A percentile compares a stretch with the other conserved stretches of the same genome.
Conservation (phyloP, 73 alveolate genomes). For the Vitrella brassicaformis region DNA sequence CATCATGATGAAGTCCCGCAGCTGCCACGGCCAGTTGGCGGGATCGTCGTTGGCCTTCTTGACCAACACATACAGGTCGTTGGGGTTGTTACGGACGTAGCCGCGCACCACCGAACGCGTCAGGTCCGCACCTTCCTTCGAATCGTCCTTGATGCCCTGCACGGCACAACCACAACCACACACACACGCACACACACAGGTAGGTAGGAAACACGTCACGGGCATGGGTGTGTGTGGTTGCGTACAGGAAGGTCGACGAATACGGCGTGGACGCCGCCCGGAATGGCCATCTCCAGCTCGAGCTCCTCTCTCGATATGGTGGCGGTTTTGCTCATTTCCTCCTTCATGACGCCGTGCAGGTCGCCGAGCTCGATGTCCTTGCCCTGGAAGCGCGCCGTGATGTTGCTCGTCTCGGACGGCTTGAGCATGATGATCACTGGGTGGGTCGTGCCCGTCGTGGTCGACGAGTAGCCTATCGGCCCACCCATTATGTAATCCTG, state of each 20-base stretch:
- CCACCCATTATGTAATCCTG: not conserved
- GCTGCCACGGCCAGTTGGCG: not conserved
- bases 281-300: not conserved
- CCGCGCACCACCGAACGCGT: not conserved
- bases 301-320: not conserved
- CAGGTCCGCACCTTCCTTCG: not conserved
- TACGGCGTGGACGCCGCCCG: not conserved
- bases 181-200: too few relatives aligned
- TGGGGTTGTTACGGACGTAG: not conserved
- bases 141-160: not conserved
- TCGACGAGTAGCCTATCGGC: not conserved
- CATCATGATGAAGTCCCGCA: not conserved
- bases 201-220: too few relatives aligned
- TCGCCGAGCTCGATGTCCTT: not conserved
- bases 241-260: not conserved
- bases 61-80: not conserved
- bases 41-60: not conserved
- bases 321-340: not conserved
- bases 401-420: not conserved
- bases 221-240: too few relatives aligned
- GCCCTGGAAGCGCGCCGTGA: not conserved
- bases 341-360: not conserved
- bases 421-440: not conserved
- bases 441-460: not conserved
- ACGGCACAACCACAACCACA: too few relatives aligned